These are phyloP conservation scores for Luzula sylvatica DNA, from an alignment of 176 grass and related monocot species.

Conservation along the genomic window DNA sequence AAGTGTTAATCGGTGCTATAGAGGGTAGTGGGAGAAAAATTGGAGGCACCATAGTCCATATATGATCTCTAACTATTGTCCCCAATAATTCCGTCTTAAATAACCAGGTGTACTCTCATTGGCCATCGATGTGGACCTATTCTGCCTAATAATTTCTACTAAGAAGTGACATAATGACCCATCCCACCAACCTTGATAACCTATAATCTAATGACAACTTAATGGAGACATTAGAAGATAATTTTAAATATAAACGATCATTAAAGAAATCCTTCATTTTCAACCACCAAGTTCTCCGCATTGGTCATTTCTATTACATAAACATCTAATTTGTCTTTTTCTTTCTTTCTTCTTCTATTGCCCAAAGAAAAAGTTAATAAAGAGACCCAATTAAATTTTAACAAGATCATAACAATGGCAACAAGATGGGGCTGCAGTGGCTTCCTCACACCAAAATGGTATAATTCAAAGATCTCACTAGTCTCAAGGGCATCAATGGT, in stretches of 20 bases:
- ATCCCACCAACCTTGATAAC: neutral
- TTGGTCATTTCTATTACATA: constrained; percentile 11
- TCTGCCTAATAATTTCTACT: no score
- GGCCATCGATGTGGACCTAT: no score
- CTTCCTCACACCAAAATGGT: neutral
- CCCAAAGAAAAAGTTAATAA: neutral
- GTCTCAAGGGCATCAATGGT: neutral
- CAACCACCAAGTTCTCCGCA: neutral
- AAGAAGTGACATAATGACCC: neutral
- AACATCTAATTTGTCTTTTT: neutral
- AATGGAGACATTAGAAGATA: neutral
- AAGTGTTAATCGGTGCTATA: no score
- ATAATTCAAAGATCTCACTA: neutral
- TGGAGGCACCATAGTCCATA: no score
- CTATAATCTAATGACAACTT: neutral
- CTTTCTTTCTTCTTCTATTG: neutral
- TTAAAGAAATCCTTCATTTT: neutral
- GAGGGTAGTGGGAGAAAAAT: no score
- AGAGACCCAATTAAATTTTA: neutral
- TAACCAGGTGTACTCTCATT: no score
- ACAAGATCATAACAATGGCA: neutral
- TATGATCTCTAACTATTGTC: no score
- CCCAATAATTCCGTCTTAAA: no score
- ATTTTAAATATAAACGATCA: neutral
- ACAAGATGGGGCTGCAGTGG: neutral